phyloP scores from a whole-genome alignment of 352 stramenopile genomes.

The Globisporangium lucens region DNA sequence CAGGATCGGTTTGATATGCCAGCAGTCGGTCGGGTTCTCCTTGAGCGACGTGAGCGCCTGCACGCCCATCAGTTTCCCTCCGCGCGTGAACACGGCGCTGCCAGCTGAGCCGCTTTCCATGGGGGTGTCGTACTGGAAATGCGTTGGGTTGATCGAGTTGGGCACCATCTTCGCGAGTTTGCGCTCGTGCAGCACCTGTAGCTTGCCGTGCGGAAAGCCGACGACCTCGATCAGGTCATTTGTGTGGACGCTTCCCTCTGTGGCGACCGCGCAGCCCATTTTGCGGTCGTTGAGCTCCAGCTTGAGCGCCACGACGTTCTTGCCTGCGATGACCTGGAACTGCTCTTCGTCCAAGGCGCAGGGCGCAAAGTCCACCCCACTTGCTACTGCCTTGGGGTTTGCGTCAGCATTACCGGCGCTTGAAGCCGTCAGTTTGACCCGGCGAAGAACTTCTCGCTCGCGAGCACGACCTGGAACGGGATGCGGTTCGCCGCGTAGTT shows the following conservation, averaged over 20 bases:
- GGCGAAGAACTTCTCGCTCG: conserved; percentile 48
- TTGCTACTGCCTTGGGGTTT: conserved; percentile 10
- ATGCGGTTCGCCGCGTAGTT: conserved; percentile 45
- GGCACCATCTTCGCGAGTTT: conserved; percentile 35
- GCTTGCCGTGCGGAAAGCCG: conserved; percentile 53
- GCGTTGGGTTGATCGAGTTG: conserved; percentile 53
- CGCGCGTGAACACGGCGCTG: conserved; percentile 50
- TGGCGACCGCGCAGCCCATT: conserved; percentile 33
- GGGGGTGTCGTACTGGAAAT: conserved; percentile 38
- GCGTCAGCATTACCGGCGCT: background rate
- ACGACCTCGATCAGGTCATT: conserved; percentile 46
- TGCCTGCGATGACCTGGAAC: conserved; percentile 41
- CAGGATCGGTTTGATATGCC: conserved; percentile 58
- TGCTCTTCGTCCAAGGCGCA: conserved; percentile 54
- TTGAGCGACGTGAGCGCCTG: conserved; percentile 40
- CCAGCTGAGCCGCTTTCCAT: conserved; percentile 41
- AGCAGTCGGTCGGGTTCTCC: conserved; percentile 31
- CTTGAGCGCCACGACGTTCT: conserved; percentile 38
- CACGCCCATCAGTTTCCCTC: conserved; percentile 55
- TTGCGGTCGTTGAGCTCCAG: conserved; percentile 63
- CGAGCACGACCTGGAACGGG: conserved; percentile 46
- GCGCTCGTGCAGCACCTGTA: conserved; percentile 43
- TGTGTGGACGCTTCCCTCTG: conserved; percentile 19
- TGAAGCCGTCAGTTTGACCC: conserved; percentile 22
- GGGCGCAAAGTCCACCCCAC: conserved; percentile 34